Evolutionary conservation across 2,329 filamentous ascomycete genomes (phyloP), one percentile per base, ranked within the genome.

Genomic region (Paramyrothecium roridum): DNA sequence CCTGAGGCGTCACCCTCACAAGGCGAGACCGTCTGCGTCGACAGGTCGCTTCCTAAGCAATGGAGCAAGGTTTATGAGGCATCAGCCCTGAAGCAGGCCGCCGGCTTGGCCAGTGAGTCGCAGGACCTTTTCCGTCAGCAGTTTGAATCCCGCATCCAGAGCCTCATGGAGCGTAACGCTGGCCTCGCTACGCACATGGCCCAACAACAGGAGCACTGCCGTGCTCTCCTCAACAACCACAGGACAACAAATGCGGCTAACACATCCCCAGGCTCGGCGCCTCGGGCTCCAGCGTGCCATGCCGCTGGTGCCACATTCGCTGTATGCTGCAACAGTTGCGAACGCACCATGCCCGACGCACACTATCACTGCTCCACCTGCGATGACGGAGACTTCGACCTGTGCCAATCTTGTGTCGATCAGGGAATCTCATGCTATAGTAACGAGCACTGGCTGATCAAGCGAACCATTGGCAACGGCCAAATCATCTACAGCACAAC

Each of bases 301-400:
- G 53, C 57, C 11, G 50, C 58, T 50, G 59, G 63, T 8, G 52
- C 64, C 46, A 54, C 56, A 37, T 96, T 93, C 73, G 89, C 90
- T 13, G 92, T 99, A 48, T 96, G 90, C 79, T 99, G 95, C 83
- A 98, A 99, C 76, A 83, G 85, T 70, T 99, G 95, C 73, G 88
- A 91, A 62, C 80, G 78, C 58, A 84, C 86, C 46, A 91, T 97
- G 65, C 83, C 88, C 26, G 86, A 91, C 63, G 83, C 86, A 52
- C 93, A 99, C 74, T 99, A 90, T 73, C 95, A 99, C 76, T 99
- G 96, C 79, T 90, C 90, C 61, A 90, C 89, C 56, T 99, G 95
- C 69, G 91, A 98, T 61, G 85, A 89, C 55, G 95, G 93, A 45
- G 95, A 99, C 71, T 99, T 93, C 66, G 95, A 99, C 68, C 83